Base-by-base conservation (phyloP, 176 grass and related monocot species). In the Stipa capillata region DNA sequence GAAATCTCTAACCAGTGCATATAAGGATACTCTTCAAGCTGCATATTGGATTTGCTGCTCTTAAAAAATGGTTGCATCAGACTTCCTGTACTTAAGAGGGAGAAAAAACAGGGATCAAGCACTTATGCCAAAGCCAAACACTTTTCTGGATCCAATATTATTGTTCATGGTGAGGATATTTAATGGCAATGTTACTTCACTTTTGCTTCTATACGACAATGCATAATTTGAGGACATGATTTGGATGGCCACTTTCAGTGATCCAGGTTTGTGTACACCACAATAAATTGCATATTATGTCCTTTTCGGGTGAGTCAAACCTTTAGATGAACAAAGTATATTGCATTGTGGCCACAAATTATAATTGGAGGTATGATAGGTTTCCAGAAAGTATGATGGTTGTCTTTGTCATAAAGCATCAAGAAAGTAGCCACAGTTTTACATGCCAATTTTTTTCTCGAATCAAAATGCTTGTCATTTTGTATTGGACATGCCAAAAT, bases 191-290 rank as follows among this genome's bases (percentile, higher is more conserved):
- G 15, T 20, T 63, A 21, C 37, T 71, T 73, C 74, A 49, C 34
- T 27, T 28, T 83, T 53, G n/a, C 32, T 8, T 31, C 33, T 73
- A 3, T 33, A 44, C 23, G 4, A n/a, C n/a, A n/a, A n/a, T n/a
- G n/a, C 4, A 75, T 83, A 33, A 24, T 53, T 3, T 42, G n/a
- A 58, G 33, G 34, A 53, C 50, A 56, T 50, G 74, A 85, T 79
- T 79, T 11, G 12, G 83, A 72, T 54, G 55, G 24, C 27, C 74
- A 79, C 54, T 72, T 62, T 72, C 7, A 10, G 76, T 41, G 56
- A 45, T 72, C 33, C 52, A 23, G 10, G 17, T 37, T 31, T 17
- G 62, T 85, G 76, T 28, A 58, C 64, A 1, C 31, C 28, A 7
- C 8, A 36, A 66, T 79, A 79, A 65, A 64, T 79, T 65, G 7